phyloP scores from a whole-genome alignment of 176 grass and related monocot species.

The Oryza meyeriana region DNA sequence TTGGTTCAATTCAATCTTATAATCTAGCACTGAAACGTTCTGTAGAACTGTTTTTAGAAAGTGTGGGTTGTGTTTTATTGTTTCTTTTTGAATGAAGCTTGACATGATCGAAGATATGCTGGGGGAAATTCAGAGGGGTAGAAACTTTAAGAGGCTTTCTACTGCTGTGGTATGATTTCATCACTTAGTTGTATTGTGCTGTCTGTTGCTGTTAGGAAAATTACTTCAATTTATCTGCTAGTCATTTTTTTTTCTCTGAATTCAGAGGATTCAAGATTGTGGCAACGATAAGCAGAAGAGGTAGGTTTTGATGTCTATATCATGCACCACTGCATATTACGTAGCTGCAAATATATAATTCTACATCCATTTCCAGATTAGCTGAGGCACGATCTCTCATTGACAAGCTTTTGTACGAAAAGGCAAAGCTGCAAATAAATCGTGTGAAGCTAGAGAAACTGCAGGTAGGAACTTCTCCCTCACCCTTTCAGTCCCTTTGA shows the following conservation, averaged over 20 bases:
- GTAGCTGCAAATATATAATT: not conserved
- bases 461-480: conserved; percentile 44
- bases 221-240: conserved; percentile 22
- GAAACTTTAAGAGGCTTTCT: conserved; percentile 65
- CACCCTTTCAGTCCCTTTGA: not conserved
- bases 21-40: not conserved
- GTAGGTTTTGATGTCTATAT: conserved; percentile 38
- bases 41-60: not conserved
- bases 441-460: conserved; percentile 66
- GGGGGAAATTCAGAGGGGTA: conserved; percentile 49
- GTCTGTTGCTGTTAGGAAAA: conserved; percentile 37
- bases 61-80: conserved; percentile 24
- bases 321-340: not conserved
- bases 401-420: conserved; percentile 64
- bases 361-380: conserved; percentile 39
- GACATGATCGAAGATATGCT: conserved; percentile 51
- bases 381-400: conserved; percentile 63
- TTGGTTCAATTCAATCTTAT: conserved; percentile 18
- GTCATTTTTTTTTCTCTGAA: conserved; percentile 40
- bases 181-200: conserved; percentile 22
- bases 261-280: conserved; percentile 54
- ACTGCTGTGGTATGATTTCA: conserved; percentile 67
- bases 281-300: conserved; percentile 47
- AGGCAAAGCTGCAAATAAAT: conserved; percentile 73
- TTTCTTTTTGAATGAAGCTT: conserved; percentile 65